Evolutionary conservation across 192 early-diverging fungal genomes (phyloP), one percentile per base, ranked within the genome.

Genomic region (Podochytrium sp.): DNA sequence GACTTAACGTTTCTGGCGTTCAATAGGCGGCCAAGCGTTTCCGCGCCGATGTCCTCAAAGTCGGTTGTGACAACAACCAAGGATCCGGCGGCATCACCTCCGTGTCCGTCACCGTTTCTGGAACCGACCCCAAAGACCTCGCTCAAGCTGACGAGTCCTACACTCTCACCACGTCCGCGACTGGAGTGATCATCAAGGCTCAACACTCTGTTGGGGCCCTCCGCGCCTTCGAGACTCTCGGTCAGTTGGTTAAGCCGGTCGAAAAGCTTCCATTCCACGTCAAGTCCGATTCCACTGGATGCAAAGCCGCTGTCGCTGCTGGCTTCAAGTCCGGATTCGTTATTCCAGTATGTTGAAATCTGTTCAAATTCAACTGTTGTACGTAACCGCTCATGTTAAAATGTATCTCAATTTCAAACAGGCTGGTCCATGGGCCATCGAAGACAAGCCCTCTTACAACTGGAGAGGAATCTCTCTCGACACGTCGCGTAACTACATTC

Each of bases 191-290:
- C 7, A 82, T 93, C 59, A 80, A 72, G 27, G 84, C 93, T 10
- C 72, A 78, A 30, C 88, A 87, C 3, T 76, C 86, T 47, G 88
- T 84, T 39, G 93, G 93, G n/a, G 93, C 92, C 14, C 70, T 93
- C 49, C 89, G 89, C 47, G 91, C 83, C 5, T 77, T 93, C 3
- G 89, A 91, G 75, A 92, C 91, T 6, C 86, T 90, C 59, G 83
- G 86, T 29, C 93, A 94, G 71, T 59, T 94, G 32, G 53, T 92
- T 50, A 76, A 23, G 34, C 38, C 61, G 20, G 18, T 12, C 25
- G 12, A 56, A 57, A 52, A 37, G 37, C 27, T 47, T 29, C 57
- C 70, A 29, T 60, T 59, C 50, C 32, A 59, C 25, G 52, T 60
- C 18, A 29, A 93, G 90, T 10, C 87, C 89, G 58, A 85, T 87